These are phyloP conservation scores for Alternaria ventricosa DNA, from an alignment of 2,329 filamentous ascomycete genomes.

Conservation along the genomic window DNA sequence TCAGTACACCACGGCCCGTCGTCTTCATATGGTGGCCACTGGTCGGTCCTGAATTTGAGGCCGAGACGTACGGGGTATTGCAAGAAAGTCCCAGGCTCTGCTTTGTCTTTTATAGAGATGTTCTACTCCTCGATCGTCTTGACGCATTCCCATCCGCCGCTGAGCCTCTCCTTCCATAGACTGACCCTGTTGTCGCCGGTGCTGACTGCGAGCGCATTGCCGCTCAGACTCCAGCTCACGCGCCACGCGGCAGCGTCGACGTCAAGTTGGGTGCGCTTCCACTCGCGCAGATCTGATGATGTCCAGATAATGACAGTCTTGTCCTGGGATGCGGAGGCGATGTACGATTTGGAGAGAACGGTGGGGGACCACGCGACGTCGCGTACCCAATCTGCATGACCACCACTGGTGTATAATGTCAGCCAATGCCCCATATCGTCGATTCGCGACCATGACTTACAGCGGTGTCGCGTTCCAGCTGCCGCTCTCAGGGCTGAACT, in stretches of 20 bases:
- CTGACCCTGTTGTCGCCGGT: slow-evolving; percentile 96
- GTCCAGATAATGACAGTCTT: slow-evolving; percentile 99
- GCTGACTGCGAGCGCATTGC: slow-evolving; percentile 93
- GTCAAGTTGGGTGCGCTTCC: slow-evolving; percentile 83
- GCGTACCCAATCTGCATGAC: slow-evolving; percentile 95
- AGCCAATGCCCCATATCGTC: not conserved
- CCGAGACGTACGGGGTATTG: not conserved
- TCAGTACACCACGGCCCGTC: not conserved
- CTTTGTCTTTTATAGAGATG: not conserved
- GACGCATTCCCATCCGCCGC: slow-evolving; percentile 95
- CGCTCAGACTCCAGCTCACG: slow-evolving; percentile 96
- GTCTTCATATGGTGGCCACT: not conserved
- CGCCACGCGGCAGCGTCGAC: slow-evolving; percentile 94
- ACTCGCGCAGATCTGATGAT: slow-evolving; percentile 62
- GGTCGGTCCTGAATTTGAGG: not conserved
- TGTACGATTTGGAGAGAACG: slow-evolving; percentile 93
- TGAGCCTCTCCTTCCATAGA: slow-evolving; percentile 97
- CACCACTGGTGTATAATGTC: slow-evolving; percentile 60
- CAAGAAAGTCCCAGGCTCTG: not conserved
- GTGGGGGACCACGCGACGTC: slow-evolving; percentile 98
- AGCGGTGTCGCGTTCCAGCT: slow-evolving; percentile 64
- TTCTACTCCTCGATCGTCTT: slow-evolving; percentile 89
- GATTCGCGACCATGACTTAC: not conserved
- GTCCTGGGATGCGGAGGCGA: slow-evolving; percentile 93
- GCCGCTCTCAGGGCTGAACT: slow-evolving; percentile 65